A percentile compares a stretch with the other conserved stretches of the same genome.
Evolutionary conservation across 106 monocot genomes (phyloP).

Genomic region (Phalaenopsis aphrodite): DNA sequence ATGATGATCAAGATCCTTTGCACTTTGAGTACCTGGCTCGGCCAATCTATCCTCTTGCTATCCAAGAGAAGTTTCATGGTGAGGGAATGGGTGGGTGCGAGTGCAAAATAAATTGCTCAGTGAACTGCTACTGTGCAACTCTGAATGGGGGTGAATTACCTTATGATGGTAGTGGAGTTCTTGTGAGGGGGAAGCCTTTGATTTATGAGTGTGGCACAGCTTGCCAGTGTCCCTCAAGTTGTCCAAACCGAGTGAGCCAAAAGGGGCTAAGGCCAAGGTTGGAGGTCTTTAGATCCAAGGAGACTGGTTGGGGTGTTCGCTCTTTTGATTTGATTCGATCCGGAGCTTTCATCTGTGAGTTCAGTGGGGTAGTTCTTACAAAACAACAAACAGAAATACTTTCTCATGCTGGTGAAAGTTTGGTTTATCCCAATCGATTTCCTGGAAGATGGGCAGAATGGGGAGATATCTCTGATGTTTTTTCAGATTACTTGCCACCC

Average conservation of each 20-base stretch:
- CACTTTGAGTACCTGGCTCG: conserved; percentile 55
- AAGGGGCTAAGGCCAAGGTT: conserved; percentile 48
- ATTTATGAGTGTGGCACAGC: conserved; percentile 74
- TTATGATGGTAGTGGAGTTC: conserved; percentile 52
- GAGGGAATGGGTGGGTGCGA: conserved; percentile 47
- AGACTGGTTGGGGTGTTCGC: conserved; percentile 88
- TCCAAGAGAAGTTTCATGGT: conserved; percentile 19
- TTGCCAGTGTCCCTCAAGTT: conserved; percentile 64
- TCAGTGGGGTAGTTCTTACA: conserved; percentile 62
- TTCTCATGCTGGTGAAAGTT: conserved; percentile 38
- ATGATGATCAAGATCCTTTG: conserved; percentile 64
- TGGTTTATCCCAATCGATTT: conserved; percentile 59
- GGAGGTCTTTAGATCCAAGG: conserved; percentile 79
- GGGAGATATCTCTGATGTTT: conserved; percentile 80
- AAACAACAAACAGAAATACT: conserved; percentile 50
- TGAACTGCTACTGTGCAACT: conserved; percentile 48
- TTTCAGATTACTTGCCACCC: conserved; percentile 37
- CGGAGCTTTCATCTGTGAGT: conserved; percentile 76
- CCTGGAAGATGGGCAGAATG: conserved; percentile 83
- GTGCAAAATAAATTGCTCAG: conserved; percentile 43
- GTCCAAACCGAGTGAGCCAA: conserved; percentile 81
- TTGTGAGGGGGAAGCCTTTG: conserved; percentile 71
- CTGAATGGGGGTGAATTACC: conserved; percentile 80
- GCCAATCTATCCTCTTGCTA: conserved; percentile 37
- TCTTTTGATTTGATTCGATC: conserved; percentile 87